Evolutionary conservation across 2,329 filamentous ascomycete genomes (phyloP), one percentile per base, ranked within the genome.

Genomic region (Exserohilum turcica): DNA sequence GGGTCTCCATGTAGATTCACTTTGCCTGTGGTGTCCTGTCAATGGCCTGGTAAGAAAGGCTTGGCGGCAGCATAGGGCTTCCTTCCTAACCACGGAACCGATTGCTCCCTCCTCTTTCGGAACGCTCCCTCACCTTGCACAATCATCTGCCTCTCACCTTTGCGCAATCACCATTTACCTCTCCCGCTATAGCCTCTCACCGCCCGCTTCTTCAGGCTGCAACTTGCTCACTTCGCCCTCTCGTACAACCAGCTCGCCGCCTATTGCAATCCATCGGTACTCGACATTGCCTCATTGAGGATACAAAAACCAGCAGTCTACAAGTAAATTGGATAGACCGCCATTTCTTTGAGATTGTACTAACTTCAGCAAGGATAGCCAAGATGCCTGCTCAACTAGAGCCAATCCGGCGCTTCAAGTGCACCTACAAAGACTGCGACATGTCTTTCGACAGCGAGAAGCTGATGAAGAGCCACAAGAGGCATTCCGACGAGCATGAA

Each of bases 381-480:
- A 64, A 31, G 4, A 74, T 75, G 68, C 57, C 66, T 10, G 61
- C 57, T 15, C 5, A 43, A 43, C 64, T 67, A 7, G 60, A 66
- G 43, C 57, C 65, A 15, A 58, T 64, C 38, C 60, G 51, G 29
- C 45, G 48, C 5, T 42, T 74, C 55, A 66, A 65, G 27, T 84
- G 82, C 69, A 78, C 77, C 6, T 82, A 76, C 52, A 43, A 67
- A 2, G 65, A 74, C 43, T 86, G 84, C 72, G 56, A 63, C 18
- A 65, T 71, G 33, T 69, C 63, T 15, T 86, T 86, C 66, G 57
- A 71, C 7, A 78, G 73, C 0, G 65, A 71, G 9, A 72, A 76
- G 37, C 74, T 75, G 2, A 80, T 85, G 77, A 78, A 73, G 43
- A 65, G 65, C 2, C 84, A 86, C 73, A 85, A 85, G 64, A 72